phyloP scores from a whole-genome alignment of 2,329 filamentous ascomycete species.

The Arthroderma uncinatum region DNA sequence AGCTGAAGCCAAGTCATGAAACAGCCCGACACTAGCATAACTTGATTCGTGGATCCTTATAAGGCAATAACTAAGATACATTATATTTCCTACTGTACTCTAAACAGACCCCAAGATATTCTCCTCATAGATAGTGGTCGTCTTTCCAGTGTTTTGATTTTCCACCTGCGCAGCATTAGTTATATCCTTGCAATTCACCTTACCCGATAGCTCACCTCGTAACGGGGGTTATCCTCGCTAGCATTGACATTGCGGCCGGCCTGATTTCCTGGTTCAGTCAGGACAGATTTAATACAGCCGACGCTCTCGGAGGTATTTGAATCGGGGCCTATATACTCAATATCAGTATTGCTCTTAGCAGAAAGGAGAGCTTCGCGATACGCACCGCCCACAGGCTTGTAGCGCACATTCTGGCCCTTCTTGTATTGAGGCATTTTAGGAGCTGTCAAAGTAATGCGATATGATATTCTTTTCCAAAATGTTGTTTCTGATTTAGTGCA shows the following conservation, averaged over 20 bases:
- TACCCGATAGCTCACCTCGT: conserved; percentile 22
- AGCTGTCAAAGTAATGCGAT: not conserved
- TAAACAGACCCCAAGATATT: conserved; percentile 11
- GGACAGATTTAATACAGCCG: conserved; percentile 24
- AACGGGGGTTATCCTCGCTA: conserved; percentile 23
- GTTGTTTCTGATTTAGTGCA: not conserved
- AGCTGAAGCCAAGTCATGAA: too few relatives aligned
- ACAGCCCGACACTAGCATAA: too few relatives aligned
- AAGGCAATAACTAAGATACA: too few relatives aligned
- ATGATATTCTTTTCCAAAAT: not conserved
- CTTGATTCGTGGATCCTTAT: too few relatives aligned
- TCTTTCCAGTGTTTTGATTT: conserved; percentile 12
- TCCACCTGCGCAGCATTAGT: conserved; percentile 4
- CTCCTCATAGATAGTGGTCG: conserved; percentile 10
- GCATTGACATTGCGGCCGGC: conserved; percentile 26
- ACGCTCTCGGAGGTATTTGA: conserved; percentile 26
- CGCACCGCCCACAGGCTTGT: conserved; percentile 30
- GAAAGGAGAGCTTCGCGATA: not conserved
- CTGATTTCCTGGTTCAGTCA: conserved; percentile 24
- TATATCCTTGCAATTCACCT: not conserved
- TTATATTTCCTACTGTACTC: not conserved
- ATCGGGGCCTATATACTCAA: conserved; percentile 20
- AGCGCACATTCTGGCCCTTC: conserved; percentile 22
- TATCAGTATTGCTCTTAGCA: not conserved
- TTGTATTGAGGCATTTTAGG: conserved; percentile 10